Evolutionary conservation across 305 asterid species (phyloP).

Genomic region (Fraxinus sp.): DNA sequence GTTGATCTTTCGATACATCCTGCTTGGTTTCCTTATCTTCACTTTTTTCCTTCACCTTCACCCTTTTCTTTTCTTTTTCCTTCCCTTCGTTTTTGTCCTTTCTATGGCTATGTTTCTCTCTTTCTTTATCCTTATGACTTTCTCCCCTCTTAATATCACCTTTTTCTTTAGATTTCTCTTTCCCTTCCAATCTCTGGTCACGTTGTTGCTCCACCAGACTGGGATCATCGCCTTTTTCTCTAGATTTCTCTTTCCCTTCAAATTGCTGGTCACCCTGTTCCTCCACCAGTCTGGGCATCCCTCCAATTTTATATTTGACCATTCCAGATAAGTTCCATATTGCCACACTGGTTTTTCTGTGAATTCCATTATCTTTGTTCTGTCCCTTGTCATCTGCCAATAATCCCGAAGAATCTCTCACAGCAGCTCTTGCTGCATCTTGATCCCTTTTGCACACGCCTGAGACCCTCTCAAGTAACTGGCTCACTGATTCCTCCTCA

Average conservation of each 20-base stretch:
- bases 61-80: conserved; percentile 29
- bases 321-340: conserved; percentile 8
- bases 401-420: conserved; percentile 27
- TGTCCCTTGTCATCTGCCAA: conserved; percentile 42
- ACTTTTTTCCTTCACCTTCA: conserved; percentile 17
- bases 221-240: conserved; percentile 38
- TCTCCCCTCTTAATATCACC: conserved; percentile 33
- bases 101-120: conserved; percentile 33
- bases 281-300: conserved; percentile 39
- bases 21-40: conserved; percentile 29
- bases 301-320: conserved; percentile 5
- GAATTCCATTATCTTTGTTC: conserved; percentile 37
- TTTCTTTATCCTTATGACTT: conserved; percentile 30
- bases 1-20: conserved; percentile 27
- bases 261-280: conserved; percentile 34
- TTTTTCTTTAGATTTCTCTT: conserved; percentile 43
- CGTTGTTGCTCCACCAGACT: conserved; percentile 35
- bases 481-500: conserved; percentile 39
- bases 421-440: conserved; percentile 23
- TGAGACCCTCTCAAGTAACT: conserved; percentile 43
- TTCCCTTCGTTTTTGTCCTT: conserved; percentile 43
- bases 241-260: conserved; percentile 45
- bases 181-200: conserved; percentile 39
- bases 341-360: conserved; percentile 33
- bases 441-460: conserved; percentile 34